phyloP scores from a whole-genome alignment of 23 red algal species.

The Cyanidioschyzon merolae region DNA sequence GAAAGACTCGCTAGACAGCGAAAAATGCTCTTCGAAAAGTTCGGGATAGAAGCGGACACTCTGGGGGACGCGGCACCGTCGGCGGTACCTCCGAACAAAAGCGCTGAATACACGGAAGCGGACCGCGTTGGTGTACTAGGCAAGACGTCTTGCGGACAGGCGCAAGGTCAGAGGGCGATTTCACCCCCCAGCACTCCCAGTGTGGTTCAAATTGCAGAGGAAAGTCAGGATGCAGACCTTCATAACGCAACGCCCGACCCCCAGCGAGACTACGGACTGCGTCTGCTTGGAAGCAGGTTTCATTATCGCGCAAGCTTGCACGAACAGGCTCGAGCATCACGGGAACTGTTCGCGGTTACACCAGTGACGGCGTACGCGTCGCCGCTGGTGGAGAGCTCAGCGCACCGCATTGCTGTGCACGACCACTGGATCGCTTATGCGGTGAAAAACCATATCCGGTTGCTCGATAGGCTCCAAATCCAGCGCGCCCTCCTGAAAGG shows the following conservation, averaged over 20 bases:
- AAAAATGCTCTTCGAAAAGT: neutral
- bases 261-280: neutral
- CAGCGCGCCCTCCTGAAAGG: slow-evolving; percentile 7
- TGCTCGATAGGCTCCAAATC: neutral
- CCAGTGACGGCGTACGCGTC: slow-evolving; percentile 10
- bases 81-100: no score
- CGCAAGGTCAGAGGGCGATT: no score
- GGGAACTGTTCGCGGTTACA: neutral
- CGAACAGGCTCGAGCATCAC: neutral
- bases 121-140: no score
- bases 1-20: neutral
- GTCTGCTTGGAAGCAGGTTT: neutral
- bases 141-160: no score
- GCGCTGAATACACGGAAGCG: no score
- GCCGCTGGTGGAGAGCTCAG: neutral
- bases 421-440: neutral
- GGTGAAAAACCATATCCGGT: slow-evolving; percentile 10
- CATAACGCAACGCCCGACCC: neutral
- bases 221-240: neutral
- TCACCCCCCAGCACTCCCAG: neutral
- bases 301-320: neutral
- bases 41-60: neutral
- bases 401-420: neutral
- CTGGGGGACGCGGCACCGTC: neutral
- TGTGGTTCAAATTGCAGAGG: neutral